Percentiles rank a stretch among this genome's conserved stretches.
These are phyloP conservation scores for Serendipita indica DNA, from an alignment of 768 basidiomycete species.

Conservation along the genomic window DNA sequence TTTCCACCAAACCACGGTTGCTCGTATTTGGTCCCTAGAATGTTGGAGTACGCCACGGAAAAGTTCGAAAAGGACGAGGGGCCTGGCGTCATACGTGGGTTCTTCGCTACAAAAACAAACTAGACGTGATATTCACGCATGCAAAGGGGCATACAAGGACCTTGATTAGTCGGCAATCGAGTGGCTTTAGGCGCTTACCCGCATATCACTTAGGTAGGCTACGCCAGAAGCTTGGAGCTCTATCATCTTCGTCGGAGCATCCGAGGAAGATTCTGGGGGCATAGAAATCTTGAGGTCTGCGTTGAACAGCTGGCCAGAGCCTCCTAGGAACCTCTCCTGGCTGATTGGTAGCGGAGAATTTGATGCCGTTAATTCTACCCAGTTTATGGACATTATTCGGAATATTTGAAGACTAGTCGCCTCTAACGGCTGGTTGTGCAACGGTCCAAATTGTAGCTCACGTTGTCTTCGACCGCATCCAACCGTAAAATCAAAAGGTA, in stretches of 20 bases:
- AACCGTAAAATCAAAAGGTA: too few species aligned
- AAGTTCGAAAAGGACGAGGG: conserved; percentile 28
- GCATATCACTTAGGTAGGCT: conserved; percentile 7
- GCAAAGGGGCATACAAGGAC: not conserved
- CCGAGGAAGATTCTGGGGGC: not conserved
- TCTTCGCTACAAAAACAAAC: conserved; percentile 42
- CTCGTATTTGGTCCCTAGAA: conserved; percentile 56
- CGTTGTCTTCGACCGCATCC: too few species aligned
- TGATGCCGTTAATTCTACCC: not conserved
- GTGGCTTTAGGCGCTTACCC: not conserved
- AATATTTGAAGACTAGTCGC: too few species aligned
- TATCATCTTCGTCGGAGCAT: not conserved
- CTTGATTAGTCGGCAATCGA: not conserved
- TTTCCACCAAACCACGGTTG: conserved; percentile 63
- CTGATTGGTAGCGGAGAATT: not conserved
- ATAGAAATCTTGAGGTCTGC: not conserved
- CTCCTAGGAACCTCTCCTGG: not conserved
- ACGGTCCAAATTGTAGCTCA: too few species aligned
- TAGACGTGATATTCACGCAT: conserved; percentile 20
- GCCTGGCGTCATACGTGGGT: conserved; percentile 11
- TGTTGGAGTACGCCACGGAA: conserved; percentile 43
- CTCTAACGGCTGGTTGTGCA: too few species aligned
- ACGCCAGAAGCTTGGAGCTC: not conserved
- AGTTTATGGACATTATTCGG: conserved; percentile 4
- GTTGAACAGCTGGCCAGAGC: not conserved